Percentiles rank a stretch among this genome's conserved stretches.
These are phyloP conservation scores for Saturnispora hagleri DNA, from an alignment of 805 yeast species.

Conservation along the genomic window DNA sequence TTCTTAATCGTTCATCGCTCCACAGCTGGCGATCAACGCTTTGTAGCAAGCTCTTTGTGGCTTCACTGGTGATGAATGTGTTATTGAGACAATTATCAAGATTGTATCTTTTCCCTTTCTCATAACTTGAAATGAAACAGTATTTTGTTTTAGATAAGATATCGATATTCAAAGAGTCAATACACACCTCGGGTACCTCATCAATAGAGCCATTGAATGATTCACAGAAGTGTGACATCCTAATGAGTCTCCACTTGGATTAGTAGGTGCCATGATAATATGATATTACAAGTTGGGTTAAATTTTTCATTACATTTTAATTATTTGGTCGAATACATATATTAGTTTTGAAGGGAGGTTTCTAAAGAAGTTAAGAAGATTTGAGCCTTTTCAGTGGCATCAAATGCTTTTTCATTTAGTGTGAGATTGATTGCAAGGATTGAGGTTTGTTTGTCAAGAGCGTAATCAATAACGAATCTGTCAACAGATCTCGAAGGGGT, in stretches of 20 bases:
- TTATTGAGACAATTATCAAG: neutral
- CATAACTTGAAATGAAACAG: slow-evolving; percentile 16
- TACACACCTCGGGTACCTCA: slow-evolving; percentile 8
- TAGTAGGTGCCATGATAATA: neutral
- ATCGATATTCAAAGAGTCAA: slow-evolving; percentile 12
- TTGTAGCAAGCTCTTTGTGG: slow-evolving; percentile 2
- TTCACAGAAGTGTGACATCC: neutral
- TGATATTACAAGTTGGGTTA: neutral
- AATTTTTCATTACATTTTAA: neutral
- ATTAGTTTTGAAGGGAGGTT: neutral
- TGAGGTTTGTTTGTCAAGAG: slow-evolving; percentile 18
- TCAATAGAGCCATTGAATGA: slow-evolving; percentile 13
- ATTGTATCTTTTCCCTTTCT: slow-evolving; percentile 13
- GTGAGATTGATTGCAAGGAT: slow-evolving; percentile 30
- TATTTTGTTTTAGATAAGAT: neutral
- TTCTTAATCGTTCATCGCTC: neutral
- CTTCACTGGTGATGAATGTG: neutral
- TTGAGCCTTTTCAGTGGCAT: slow-evolving; percentile 39
- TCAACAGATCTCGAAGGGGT: slow-evolving; percentile 35
- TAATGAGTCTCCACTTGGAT: too few species aligned
- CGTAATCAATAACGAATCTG: slow-evolving; percentile 32
- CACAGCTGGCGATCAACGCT: neutral
- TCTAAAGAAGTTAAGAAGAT: slow-evolving; percentile 20
- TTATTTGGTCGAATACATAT: neutral
- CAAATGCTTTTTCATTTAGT: slow-evolving; percentile 32